A percentile compares a stretch with the other conserved stretches of the same genome.
These are phyloP conservation scores for Termitomyces eurrhizus DNA, from an alignment of 768 basidiomycete genomes.

Conservation along the genomic window DNA sequence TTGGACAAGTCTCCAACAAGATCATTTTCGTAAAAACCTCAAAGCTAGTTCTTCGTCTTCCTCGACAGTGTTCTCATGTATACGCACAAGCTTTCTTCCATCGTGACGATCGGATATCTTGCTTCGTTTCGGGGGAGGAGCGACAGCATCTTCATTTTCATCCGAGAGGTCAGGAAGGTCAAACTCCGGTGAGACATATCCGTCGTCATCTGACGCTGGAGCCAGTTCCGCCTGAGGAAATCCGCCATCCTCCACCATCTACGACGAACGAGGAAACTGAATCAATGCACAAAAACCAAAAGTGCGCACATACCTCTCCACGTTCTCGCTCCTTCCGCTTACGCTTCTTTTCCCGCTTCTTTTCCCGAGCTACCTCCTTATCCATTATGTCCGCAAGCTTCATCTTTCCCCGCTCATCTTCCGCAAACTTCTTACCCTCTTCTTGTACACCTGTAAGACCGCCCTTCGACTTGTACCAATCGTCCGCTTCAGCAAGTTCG, in stretches of 20 bases:
- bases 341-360: constrained; percentile 88
- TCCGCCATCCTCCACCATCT: constrained; percentile 27
- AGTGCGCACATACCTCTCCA: constrained; percentile 28
- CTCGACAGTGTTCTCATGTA: constrained; percentile 22
- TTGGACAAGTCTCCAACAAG: not conserved
- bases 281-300: not conserved
- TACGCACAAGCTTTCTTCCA: not conserved
- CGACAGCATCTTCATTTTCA: constrained; percentile 30
- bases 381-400: constrained; percentile 67
- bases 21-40: constrained; percentile 39
- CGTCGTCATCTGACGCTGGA: constrained; percentile 43
- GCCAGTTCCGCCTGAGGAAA: constrained; percentile 28
- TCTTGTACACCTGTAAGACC: constrained; percentile 61
- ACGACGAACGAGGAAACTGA: constrained; percentile 16
- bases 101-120: constrained; percentile 12
- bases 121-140: constrained; percentile 29
- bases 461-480: constrained; percentile 60
- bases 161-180: constrained; percentile 32
- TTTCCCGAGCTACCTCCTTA: constrained; percentile 80
- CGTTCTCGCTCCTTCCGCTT: constrained; percentile 81
- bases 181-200: constrained; percentile 71
- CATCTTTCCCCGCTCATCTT: constrained; percentile 72
- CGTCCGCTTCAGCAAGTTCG: constrained; percentile 75
- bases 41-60: constrained; percentile 58
- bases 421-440: constrained; percentile 66